These are phyloP conservation scores for Solanum etuberosum DNA, from an alignment of 257 asterid genomes.

Conservation along the genomic window DNA sequence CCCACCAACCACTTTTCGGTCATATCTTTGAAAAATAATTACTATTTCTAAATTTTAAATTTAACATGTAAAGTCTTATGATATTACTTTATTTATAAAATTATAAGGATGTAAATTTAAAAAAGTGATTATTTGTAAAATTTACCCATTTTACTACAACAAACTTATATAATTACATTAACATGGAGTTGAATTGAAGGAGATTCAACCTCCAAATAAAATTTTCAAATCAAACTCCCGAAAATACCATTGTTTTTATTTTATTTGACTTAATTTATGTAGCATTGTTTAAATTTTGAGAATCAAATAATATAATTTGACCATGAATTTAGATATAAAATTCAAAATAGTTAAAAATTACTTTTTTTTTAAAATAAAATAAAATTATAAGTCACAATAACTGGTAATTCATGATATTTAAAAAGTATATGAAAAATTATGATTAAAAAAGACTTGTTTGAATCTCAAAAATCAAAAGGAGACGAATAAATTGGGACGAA, in stretches of 20 bases:
- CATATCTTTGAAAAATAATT: too few species aligned
- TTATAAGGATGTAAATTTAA: neutral
- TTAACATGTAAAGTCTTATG: neutral
- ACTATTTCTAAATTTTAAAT: neutral
- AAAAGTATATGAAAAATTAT: too few species aligned
- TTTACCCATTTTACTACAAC: neutral
- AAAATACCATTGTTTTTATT: neutral
- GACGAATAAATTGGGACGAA: neutral
- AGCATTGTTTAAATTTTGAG: neutral
- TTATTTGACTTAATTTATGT: neutral
- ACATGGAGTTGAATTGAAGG: neutral
- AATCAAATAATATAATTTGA: too few species aligned
- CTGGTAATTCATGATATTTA: too few species aligned
- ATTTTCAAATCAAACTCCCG: neutral
- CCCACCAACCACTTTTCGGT: neutral
- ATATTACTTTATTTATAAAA: neutral
- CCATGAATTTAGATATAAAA: too few species aligned
- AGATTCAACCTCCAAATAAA: neutral
- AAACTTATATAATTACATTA: neutral
- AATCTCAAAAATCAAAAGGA: too few species aligned
- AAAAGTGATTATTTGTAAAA: neutral
- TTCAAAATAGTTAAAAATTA: too few species aligned
- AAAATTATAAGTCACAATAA: too few species aligned
- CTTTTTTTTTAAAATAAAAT: too few species aligned
- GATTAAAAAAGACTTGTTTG: too few species aligned